Conservation (phyloP, 1,284 basidiomycete species). For the Boletellus sp. region DNA sequence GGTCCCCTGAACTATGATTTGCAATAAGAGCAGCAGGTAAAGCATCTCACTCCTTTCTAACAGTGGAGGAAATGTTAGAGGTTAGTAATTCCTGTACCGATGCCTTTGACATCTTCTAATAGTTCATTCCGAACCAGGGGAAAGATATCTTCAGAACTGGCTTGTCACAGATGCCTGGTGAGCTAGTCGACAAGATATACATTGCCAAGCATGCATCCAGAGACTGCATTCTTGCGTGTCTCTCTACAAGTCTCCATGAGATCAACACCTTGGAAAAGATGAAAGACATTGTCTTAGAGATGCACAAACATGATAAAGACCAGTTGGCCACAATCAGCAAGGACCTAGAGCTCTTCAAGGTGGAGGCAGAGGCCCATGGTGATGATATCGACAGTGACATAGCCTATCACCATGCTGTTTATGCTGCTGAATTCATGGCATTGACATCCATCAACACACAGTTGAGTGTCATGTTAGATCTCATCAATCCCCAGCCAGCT, state of each 20-base stretch:
- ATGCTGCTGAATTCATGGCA: neutral
- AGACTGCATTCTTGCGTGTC: neutral
- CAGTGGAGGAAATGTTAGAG: neutral
- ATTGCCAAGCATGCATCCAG: neutral
- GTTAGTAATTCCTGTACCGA: too few relatives aligned
- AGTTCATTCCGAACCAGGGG: neutral
- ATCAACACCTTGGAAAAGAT: neutral
- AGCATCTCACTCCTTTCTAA: neutral
- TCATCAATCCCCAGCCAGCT: neutral
- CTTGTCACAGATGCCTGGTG: neutral
- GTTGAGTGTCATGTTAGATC: neutral
- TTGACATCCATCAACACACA: neutral
- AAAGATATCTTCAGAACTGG: neutral
- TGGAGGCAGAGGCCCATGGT: neutral
- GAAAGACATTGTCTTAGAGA: neutral
- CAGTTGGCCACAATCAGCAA: neutral
- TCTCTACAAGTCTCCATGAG: neutral
- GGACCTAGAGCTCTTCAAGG: neutral
- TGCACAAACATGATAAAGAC: neutral
- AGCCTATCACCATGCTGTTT: constrained; percentile 1
- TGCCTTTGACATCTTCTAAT: too few relatives aligned
- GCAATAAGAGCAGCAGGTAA: neutral
- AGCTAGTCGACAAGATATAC: neutral
- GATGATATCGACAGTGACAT: neutral
- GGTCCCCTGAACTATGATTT: neutral